Evolutionary conservation across 164 flowering plant genomes (phyloP), one percentile per base, ranked within the genome.

Genomic region (Magnolia changhungtana): DNA sequence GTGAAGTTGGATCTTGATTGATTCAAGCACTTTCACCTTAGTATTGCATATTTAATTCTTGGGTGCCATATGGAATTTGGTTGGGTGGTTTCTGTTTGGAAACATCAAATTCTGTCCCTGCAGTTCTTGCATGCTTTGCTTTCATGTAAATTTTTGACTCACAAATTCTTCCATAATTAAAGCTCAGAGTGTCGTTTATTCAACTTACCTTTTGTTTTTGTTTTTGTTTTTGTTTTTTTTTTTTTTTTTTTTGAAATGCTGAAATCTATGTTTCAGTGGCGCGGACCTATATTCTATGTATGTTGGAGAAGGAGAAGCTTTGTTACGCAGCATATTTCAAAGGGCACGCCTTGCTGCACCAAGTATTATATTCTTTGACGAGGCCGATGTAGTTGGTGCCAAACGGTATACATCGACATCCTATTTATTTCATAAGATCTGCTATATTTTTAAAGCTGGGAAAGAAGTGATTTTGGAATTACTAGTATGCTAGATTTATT

Each of bases 251-350:
- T 23, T 21, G 2, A 20, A 2, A 55, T 55, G 61, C 3, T 7
- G 61, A 55, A 7, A 16, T 37, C 45, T 37, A 55, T 55, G 61
- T 37, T 29, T 74, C 85, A 96, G 99, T 89, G 92, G 98, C 80
- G 99, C 99, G 85, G 98, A 96, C 69, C 78, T 94, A 58, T 94
- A 84, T 74, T 94, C 98, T 21, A 96, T 91, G 98, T 96, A 96
- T 84, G 99, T 94, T 78, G 99, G 99, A 80, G 99, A 96, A 80
- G 98, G 99, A 67, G 99, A 96, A 85, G 92, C 98, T 75, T 84
- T 92, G 79, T 77, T 94, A 79, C 94, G 99, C 13, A 91, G 88
- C 79, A 91, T 94, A 72, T 94, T 94, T 78, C 91, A 83, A 24
- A 90, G 91, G 81, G 99, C 99, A 79, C 91, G 95, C 50, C 94